Percentiles rank a stretch among this genome's conserved stretches.
These are phyloP conservation scores for Bipolaris gigantea DNA, from an alignment of 2,329 filamentous ascomycete species.

Conservation along the genomic window DNA sequence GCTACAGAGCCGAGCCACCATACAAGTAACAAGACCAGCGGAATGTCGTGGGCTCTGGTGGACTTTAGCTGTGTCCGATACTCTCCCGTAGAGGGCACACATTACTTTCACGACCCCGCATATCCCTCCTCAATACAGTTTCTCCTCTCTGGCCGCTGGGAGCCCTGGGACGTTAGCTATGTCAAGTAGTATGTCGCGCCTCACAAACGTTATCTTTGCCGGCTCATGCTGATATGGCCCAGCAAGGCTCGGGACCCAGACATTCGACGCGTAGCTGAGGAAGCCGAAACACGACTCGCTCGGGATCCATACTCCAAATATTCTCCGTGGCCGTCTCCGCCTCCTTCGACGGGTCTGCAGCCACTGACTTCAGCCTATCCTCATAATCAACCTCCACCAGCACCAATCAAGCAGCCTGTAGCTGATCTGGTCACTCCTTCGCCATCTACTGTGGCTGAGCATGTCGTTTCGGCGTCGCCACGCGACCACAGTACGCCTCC, in stretches of 20 bases:
- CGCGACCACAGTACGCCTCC: constrained; percentile 3
- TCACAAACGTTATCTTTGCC: not conserved
- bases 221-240: constrained; percentile 10
- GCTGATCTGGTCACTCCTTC: constrained; percentile 9
- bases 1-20: not conserved
- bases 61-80: constrained; percentile 35
- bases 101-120: constrained; percentile 37
- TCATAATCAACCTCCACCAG: constrained; percentile 5
- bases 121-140: constrained; percentile 37
- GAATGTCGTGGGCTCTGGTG: constrained; percentile 34
- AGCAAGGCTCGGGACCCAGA: constrained; percentile 36
- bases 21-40: constrained; percentile 7
- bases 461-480: constrained; percentile 2
- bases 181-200: constrained; percentile 30
- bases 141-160: constrained; percentile 33
- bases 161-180: constrained; percentile 38
- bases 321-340: constrained; percentile 24
- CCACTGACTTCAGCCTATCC: not conserved
- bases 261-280: constrained; percentile 33
- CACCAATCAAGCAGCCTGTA: not conserved
- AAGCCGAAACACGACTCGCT: constrained; percentile 29
- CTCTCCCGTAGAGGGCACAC: constrained; percentile 33
- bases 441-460: constrained; percentile 7
- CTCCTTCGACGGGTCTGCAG: constrained; percentile 13
- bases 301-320: constrained; percentile 25